Percentiles rank a stretch among this genome's conserved stretches.
These are phyloP conservation scores for Cyberlindnera veronae DNA, from an alignment of 805 yeast genomes.

Conservation along the genomic window DNA sequence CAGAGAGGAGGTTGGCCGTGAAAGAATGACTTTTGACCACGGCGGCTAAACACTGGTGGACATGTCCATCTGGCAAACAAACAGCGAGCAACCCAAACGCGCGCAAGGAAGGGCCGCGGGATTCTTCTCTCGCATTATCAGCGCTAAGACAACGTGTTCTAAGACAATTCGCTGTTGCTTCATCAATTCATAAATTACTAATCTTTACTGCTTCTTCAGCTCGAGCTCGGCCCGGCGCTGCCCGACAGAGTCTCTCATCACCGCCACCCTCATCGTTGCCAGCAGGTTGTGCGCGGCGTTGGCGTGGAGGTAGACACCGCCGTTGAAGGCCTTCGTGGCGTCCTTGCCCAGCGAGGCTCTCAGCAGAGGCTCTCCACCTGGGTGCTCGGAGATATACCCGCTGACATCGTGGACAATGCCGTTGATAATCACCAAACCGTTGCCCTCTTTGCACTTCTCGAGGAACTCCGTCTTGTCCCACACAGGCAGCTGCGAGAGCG, in stretches of 20 bases:
- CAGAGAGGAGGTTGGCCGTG: too few species aligned
- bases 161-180: too few species aligned
- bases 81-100: too few species aligned
- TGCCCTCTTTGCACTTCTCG: constrained; percentile 36
- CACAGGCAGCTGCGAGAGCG: constrained; percentile 61
- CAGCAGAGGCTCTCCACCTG: constrained; percentile 77
- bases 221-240: constrained; percentile 23
- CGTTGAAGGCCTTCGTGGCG: constrained; percentile 80
- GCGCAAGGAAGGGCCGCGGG: too few species aligned
- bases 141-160: neutral
- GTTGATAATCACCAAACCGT: constrained; percentile 64
- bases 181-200: neutral
- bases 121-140: too few species aligned
- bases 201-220: constrained; percentile 14
- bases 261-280: constrained; percentile 81
- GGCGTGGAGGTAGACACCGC: constrained; percentile 82
- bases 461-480: constrained; percentile 67
- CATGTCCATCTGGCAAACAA: too few species aligned
- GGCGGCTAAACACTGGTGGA: too few species aligned
- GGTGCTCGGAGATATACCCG: constrained; percentile 68
- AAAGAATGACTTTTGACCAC: too few species aligned
- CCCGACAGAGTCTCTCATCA: constrained; percentile 62
- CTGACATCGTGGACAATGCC: constrained; percentile 81
- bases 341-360: constrained; percentile 75
- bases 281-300: constrained; percentile 82